Evolutionary conservation across 2,329 filamentous ascomycete species (phyloP), one percentile per base, ranked within the genome.

Genomic region (Aspergillus brasiliensis): DNA sequence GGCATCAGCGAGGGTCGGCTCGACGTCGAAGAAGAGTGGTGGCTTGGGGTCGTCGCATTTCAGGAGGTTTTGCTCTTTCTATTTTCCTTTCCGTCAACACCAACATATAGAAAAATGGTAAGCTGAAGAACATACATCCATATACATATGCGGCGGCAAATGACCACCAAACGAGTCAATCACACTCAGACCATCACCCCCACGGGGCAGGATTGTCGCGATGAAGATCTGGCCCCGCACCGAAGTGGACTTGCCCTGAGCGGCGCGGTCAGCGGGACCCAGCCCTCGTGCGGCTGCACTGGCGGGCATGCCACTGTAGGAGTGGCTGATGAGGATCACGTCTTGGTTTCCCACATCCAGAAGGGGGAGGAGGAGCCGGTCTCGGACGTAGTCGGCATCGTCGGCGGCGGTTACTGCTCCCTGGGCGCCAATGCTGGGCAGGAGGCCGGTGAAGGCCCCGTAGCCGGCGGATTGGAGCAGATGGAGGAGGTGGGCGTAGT

Each of bases 301-400:
- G 15, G 53, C 53, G 2, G 53, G 53, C 53, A 56, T 56, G 7
- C 53, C 53, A 21, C 53, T 47, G 31, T 47, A 56, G 5, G 53
- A 56, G 31, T 56, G 53, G 17, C 53, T 56, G 53, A 56, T 56
- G n/a, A 56, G 40, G 42, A 56, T 56, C 15, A 56, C 40, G 48
- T 56, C 42, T 10, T 37, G 53, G n/a, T 48, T 27, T 8, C 40
- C 53, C 28, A 56, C 27, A 4, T 56, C 53, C n/a, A 48, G 53
- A 6, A 56, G 25, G 19, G 53, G 53, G 8, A 56, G 53, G 8
- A 56, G 11, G 10, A 56, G 42, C 8, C 53, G 38, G 23, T 27
- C n/a, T 10, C 53, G 53, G 23, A 56, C 53, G 28, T 56, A 56
- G 40, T 56, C 40, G 28, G 53, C 28, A n/a, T 56, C 53, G 25